A percentile compares a stretch with the other conserved stretches of the same genome.
phyloP scores from a whole-genome alignment of 2,329 filamentous ascomycete genomes.

The Alternaria gansuensis region DNA sequence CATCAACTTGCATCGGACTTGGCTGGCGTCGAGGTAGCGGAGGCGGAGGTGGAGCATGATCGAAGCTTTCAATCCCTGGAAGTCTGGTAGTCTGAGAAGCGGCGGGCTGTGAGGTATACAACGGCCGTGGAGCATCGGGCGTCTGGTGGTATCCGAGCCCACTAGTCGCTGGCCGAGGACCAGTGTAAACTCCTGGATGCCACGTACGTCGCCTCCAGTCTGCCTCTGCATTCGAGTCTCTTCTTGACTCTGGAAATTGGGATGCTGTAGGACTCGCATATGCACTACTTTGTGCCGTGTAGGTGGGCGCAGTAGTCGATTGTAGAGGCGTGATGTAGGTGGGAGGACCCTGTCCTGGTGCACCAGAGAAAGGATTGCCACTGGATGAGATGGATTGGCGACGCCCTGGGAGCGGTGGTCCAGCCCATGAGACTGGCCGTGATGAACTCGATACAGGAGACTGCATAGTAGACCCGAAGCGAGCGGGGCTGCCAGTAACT shows the following conservation, averaged over 20 bases:
- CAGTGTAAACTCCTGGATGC: constrained; percentile 78
- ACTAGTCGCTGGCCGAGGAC: constrained; percentile 71
- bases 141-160: constrained; percentile 79
- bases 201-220: constrained; percentile 86
- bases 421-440: constrained; percentile 77
- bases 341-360: constrained; percentile 67
- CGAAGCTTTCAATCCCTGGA: constrained; percentile 92
- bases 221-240: constrained; percentile 76
- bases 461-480: constrained; percentile 71
- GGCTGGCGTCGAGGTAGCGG: constrained; percentile 69
- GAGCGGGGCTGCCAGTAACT: constrained; percentile 74
- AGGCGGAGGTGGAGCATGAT: constrained; percentile 72
- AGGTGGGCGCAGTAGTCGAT: constrained; percentile 63
- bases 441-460: constrained; percentile 78
- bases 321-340: constrained; percentile 65
- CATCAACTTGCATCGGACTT: constrained; percentile 82
- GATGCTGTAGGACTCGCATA: constrained; percentile 73
- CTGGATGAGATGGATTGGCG: constrained; percentile 84
- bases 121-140: constrained; percentile 67
- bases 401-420: constrained; percentile 72
- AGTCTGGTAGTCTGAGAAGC: constrained; percentile 71
- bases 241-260: constrained; percentile 68
- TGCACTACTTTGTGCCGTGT: constrained; percentile 67
- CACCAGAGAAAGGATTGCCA: constrained; percentile 75
- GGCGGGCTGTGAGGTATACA: constrained; percentile 64